Base-by-base conservation (phyloP, 371 early-diverging fungal species). In the Mucor saturninus region DNA sequence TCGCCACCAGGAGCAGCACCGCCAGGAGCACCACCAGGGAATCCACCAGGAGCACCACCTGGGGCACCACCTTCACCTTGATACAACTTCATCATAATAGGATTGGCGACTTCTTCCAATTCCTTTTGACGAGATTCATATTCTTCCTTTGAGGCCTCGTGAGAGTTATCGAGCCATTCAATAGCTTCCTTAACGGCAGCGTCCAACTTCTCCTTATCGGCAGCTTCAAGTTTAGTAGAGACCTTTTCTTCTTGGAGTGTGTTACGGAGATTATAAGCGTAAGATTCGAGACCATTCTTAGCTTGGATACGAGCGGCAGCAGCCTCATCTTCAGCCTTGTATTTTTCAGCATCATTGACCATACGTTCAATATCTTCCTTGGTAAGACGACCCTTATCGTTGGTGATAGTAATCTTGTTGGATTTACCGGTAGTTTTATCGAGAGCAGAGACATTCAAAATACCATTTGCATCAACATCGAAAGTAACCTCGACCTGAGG, bases 401-500 rank as follows among this genome's bases (percentile, higher is more conserved):
- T 94, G 82, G 93, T 88, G 82, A 96, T 94, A 81, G 94, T 95
- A 80, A 92, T 91, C 75, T 88, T 88, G 68, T 87, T 86, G 21
- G 62, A 58, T 40, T 68, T 68, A 64, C 95, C 94, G 56, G 97
- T 96, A 56, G 90, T 89, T 84, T 91, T 92, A 85, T 96, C 96
- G 67, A 86, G 83, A 71, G 97, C 96, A 65, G 91, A 85, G 61
- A 98, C 95, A 75, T 92, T 94, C 61, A 93, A 83, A 72, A 95
- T 94, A 82, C 95, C 95, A 80, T 98, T 93, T 65, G 93, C 93
- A 78, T 96, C 95, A 46, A 95, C 81, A 74, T 95, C 95, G 78
- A 96, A 95, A 56, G 93, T 89, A 61, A 94, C 93, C 73, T 93
- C 93, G 58, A 97, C 89, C 76, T 92, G 92, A 63, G 97, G 94